phyloP scores from a whole-genome alignment of 805 yeast genomes.

The Nakazawaea siamensis region DNA sequence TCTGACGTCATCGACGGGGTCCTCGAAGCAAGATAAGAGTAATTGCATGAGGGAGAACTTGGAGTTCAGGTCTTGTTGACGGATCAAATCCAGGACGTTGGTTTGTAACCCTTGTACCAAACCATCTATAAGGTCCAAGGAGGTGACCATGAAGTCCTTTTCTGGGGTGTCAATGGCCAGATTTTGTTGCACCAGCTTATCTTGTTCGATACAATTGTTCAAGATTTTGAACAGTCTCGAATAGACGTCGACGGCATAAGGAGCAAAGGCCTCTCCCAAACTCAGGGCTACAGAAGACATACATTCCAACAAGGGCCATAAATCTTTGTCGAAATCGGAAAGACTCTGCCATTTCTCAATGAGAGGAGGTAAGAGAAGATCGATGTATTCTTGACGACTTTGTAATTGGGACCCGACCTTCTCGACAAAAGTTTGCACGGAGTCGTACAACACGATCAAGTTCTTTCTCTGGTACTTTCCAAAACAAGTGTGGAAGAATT shows the following conservation, averaged over 20 bases:
- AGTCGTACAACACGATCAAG: slow-evolving; percentile 76
- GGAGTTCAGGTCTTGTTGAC: slow-evolving; percentile 18
- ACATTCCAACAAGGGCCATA: slow-evolving; percentile 92
- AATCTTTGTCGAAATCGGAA: slow-evolving; percentile 69
- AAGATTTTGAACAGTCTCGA: slow-evolving; percentile 69
- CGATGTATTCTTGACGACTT: slow-evolving; percentile 48
- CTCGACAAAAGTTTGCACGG: slow-evolving; percentile 84
- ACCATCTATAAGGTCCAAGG: slow-evolving; percentile 88
- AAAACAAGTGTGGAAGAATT: slow-evolving; percentile 69
- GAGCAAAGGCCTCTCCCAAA: slow-evolving; percentile 76
- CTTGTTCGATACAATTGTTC: slow-evolving; percentile 57
- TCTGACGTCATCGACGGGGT: slow-evolving; percentile 78
- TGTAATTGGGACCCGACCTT: slow-evolving; percentile 53
- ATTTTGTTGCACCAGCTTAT: slow-evolving; percentile 22
- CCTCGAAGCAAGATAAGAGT: slow-evolving; percentile 63
- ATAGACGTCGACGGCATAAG: slow-evolving; percentile 83
- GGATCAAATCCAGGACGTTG: slow-evolving; percentile 49
- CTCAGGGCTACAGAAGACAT: slow-evolving; percentile 87
- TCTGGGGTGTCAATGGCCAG: slow-evolving; percentile 64
- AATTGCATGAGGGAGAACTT: slow-evolving; percentile 44
- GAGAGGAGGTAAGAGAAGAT: slow-evolving; percentile 70
- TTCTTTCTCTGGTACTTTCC: slow-evolving; percentile 73
- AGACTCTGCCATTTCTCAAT: slow-evolving; percentile 72
- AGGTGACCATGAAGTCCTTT: slow-evolving; percentile 82
- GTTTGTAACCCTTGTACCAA: slow-evolving; percentile 79